These are phyloP conservation scores for Trifolium dubium DNA, from an alignment of 306 rosid genomes.

Conservation along the genomic window DNA sequence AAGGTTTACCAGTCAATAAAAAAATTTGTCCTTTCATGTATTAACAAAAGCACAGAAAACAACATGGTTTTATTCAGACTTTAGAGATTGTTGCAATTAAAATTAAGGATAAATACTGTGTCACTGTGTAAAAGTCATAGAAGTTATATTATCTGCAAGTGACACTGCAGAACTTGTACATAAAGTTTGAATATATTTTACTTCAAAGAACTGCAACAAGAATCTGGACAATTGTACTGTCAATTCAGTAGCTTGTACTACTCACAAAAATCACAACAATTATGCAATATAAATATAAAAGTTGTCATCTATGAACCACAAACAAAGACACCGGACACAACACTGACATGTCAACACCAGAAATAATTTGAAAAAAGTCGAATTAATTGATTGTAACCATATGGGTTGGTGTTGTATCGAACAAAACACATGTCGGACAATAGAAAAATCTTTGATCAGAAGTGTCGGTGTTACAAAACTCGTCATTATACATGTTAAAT, in stretches of 20 bases:
- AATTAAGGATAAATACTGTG: conserved; percentile 18
- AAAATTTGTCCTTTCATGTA: conserved; percentile 32
- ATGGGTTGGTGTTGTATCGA: not conserved
- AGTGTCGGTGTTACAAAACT: not conserved
- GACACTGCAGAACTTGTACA: conserved; percentile 15
- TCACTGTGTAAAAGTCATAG: conserved; percentile 23
- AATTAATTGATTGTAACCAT: not conserved
- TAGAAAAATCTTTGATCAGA: not conserved
- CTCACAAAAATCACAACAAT: conserved; percentile 38
- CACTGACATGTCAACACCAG: not conserved
- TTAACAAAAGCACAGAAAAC: conserved; percentile 33
- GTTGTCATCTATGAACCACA: not conserved
- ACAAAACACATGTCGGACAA: not conserved
- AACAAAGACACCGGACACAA: not conserved
- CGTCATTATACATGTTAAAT: conserved; percentile 29
- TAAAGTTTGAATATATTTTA: conserved; percentile 29
- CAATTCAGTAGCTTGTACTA: conserved; percentile 34
- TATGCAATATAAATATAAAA: conserved; percentile 32
- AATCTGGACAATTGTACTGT: conserved; percentile 32
- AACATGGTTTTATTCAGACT: conserved; percentile 22
- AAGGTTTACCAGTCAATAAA: conserved; percentile 29
- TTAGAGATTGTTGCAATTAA: conserved; percentile 20
- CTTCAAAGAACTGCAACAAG: conserved; percentile 42
- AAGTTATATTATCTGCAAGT: conserved; percentile 37
- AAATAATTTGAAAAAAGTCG: not conserved